Conservation (phyloP, 768 basidiomycete species). For the Leccinum disarticulatum region DNA sequence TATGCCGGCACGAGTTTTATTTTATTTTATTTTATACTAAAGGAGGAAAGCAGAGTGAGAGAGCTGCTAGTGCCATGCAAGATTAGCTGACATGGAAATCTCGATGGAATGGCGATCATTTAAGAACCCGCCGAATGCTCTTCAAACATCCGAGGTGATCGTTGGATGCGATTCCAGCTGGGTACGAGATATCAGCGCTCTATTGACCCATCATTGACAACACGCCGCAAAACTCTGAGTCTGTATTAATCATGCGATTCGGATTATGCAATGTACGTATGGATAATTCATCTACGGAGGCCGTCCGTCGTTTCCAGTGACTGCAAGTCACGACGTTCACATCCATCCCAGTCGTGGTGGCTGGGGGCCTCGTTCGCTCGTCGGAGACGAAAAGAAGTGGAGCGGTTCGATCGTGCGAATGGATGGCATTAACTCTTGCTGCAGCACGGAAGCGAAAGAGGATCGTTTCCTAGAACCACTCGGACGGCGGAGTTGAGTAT, state of each 20-base stretch:
- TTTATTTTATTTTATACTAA: background rate
- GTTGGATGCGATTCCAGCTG: conserved; percentile 8
- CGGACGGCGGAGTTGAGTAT: background rate
- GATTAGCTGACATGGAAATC: conserved; percentile 10
- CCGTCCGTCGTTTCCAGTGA: background rate
- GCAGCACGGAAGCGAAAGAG: conserved; percentile 22
- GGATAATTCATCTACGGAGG: conserved; percentile 20
- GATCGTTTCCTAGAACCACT: conserved; percentile 13
- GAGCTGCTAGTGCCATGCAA: background rate
- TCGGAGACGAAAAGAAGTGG: conserved; percentile 5
- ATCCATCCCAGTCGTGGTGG: conserved; percentile 3
- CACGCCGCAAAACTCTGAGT: background rate
- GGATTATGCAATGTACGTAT: conserved; percentile 32
- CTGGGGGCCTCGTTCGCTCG: conserved; percentile 6
- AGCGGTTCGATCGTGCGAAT: conserved; percentile 24
- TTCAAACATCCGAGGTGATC: conserved; percentile 32
- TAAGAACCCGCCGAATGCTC: conserved; percentile 10
- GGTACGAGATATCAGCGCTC: background rate
- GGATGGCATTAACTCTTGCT: conserved; percentile 17
- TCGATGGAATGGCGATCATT: conserved; percentile 21
- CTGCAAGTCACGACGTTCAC: conserved; percentile 6
- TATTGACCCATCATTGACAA: background rate
- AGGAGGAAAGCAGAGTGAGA: background rate
- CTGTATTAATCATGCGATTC: conserved; percentile 18
- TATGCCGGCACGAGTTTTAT: conserved; percentile 1